Evolutionary conservation across 495 filamentous ascomycete genomes (phyloP).

Genomic region (Aspergillus sclerotioniger): DNA sequence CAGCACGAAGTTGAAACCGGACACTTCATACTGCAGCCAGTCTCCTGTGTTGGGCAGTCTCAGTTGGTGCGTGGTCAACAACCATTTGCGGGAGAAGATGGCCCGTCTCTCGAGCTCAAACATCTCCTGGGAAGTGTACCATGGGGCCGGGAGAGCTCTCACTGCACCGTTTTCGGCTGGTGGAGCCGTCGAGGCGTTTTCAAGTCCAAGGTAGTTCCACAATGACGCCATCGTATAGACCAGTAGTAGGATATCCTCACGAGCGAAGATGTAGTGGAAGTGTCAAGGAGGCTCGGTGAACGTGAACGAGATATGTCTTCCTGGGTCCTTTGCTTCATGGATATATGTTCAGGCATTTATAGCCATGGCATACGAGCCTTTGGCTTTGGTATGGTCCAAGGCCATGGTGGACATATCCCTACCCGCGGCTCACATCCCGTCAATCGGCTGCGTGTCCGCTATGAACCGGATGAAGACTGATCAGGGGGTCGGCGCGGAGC

Average conservation of each 20-base stretch:
- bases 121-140: slow-evolving; percentile 50
- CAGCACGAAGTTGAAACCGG: slow-evolving; percentile 50
- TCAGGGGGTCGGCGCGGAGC: no score
- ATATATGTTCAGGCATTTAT: no score
- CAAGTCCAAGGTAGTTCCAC: slow-evolving; percentile 28
- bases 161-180: slow-evolving; percentile 17
- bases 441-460: no score
- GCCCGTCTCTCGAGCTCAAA: slow-evolving; percentile 53
- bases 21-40: slow-evolving; percentile 45
- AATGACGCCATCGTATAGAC: slow-evolving; percentile 5
- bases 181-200: slow-evolving; percentile 9
- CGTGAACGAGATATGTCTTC: no score
- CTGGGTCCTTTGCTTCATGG: no score
- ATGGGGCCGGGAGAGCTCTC: slow-evolving; percentile 44
- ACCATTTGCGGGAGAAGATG: slow-evolving; percentile 54
- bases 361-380: no score
- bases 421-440: no score
- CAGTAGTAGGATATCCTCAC: not conserved
- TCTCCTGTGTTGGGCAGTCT: slow-evolving; percentile 50
- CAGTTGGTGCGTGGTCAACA: slow-evolving; percentile 49
- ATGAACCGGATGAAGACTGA: no score
- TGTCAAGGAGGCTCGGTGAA: not conserved
- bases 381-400: no score
- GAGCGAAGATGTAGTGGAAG: not conserved
- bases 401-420: no score